Base-by-base conservation (phyloP, 208 protist genomes). In the Crithidia sp. region DNA sequence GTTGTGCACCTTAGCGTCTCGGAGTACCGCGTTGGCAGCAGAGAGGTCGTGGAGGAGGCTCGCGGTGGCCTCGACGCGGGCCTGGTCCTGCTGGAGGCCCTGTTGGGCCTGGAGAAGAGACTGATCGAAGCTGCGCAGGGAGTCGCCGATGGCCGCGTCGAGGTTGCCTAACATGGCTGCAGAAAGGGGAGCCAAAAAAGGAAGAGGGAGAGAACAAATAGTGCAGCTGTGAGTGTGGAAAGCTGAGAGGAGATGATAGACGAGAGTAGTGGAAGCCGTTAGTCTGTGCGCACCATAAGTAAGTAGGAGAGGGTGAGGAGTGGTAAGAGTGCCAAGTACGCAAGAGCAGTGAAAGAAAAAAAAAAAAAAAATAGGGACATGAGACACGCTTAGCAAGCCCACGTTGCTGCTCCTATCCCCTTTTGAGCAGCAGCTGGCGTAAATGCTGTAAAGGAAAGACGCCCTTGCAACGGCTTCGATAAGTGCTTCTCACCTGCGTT, bases 41-140 rank as follows among this genome's bases (percentile, higher is more conserved):
- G 58, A 45, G 50, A 85, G 70, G 17, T 64, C n/a, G 2, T 56
- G 43, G 3, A 87, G 68, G 14, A 76, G 9, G 41, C 73, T 44
- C 5, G 39, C 44, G 9, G 79, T 66, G 45, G 60, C 19, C 14
- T 53, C 19, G 7, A 82, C 59, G 7, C 81, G 86, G 5, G 37
- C 50, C 53, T 79, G 72, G 54, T 91, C 86, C 55, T 78, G 63
- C 43, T 82, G 76, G 17, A 91, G 79, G 0, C 64, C 57, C 28
- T 65, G 16, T 65, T 88, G 80, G 13, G 83, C 74, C 50, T 79
- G 69, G 37, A 71, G 55, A 13, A 88, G 75, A 4, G 86, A 81
- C 37, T 74, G 70, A 40, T 62, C 45, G 67, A 91, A 91, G 76
- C 64, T 73, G 44, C 59, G 57, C 62, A 91, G 72, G 7, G 81